A percentile compares a stretch with the other conserved stretches of the same genome.
Evolutionary conservation across 2,329 filamentous ascomycete species (phyloP).

Genomic region (Ceratocystis variospora): DNA sequence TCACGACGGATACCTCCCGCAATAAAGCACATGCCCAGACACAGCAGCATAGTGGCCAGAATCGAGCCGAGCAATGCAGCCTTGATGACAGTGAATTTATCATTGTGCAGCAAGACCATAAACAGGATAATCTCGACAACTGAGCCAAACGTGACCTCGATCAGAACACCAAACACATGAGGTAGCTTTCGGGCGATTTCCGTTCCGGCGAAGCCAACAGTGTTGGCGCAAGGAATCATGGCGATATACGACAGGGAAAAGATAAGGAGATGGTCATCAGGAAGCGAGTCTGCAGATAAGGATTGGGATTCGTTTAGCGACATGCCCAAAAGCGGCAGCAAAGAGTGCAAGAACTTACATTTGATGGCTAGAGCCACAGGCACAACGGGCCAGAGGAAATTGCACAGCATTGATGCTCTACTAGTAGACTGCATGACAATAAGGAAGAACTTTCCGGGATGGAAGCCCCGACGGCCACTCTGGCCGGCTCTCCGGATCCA

Average conservation of each 20-base stretch:
- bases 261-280: constrained; percentile 30
- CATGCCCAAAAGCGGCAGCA: background rate
- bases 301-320: background rate
- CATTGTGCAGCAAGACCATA: constrained; percentile 51
- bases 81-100: constrained; percentile 57
- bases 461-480: constrained; percentile 33
- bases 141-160: constrained; percentile 49
- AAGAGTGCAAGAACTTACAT: constrained; percentile 6
- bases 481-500: constrained; percentile 26
- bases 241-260: constrained; percentile 37
- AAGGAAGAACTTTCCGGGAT: constrained; percentile 30
- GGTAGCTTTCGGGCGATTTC: constrained; percentile 66
- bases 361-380: constrained; percentile 32
- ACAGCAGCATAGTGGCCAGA: constrained; percentile 67
- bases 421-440: constrained; percentile 34
- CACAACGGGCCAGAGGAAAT: constrained; percentile 37
- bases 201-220: constrained; percentile 40
- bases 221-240: constrained; percentile 37
- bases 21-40: constrained; percentile 68
- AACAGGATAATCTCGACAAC: constrained; percentile 74
- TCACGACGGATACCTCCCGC: constrained; percentile 55
- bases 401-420: constrained; percentile 33
- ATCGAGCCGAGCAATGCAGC: constrained; percentile 75
- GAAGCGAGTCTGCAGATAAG: constrained; percentile 23
- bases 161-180: constrained; percentile 52